Base-by-base conservation (phyloP, 2,329 filamentous ascomycete species). In the Chalara sp. region DNA sequence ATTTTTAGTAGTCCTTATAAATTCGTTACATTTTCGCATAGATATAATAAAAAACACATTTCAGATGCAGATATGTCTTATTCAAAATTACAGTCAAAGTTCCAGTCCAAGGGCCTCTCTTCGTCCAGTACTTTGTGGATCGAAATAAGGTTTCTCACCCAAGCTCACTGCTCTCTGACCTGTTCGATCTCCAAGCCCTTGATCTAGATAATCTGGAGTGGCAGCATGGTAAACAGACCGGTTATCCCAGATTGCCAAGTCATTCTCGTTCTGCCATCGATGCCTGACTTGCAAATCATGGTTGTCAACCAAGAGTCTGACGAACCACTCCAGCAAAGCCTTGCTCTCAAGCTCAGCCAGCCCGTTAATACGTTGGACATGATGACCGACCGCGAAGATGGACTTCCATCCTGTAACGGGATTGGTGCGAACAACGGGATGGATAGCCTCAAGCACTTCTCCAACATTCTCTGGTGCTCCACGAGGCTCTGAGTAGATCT, bases 381-480 rank as follows among this genome's bases (percentile, higher is more conserved):
- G 75, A 21, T 72, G 70, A 10, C 76, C 76, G 1, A 78, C 68
- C 2, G 74, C 73, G 56, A 78, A 80, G 32, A 80, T 62, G 40
- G 68, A 72, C 63, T 78, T 79, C 77, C 78, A 81, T 41, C 79
- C 69, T 0, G 72, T 75, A 4, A 80, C 76, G 62, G 57, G 80
- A 60, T 84, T 83, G 6, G 80, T 83, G 2, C 80, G 72, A 43
- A 82, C 68, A 4, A 81, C 66, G 3, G 79, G 79, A 58, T 74
- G 70, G 5, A 67, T 46, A 4, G 57, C 52, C 28, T 54, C 51
- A 8, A 84, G 69, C 29, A 72, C 70, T 4, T 67, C 66, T 41
- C 80, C 80, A 21, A 76, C 67, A 57, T 84, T 84, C 51, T 80
- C 68, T 1, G 79, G 79, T 1, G 75, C 76, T 2, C 81, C 81